phyloP scores from a whole-genome alignment of 768 basidiomycete genomes.

The Stropharia rugosoannulata region DNA sequence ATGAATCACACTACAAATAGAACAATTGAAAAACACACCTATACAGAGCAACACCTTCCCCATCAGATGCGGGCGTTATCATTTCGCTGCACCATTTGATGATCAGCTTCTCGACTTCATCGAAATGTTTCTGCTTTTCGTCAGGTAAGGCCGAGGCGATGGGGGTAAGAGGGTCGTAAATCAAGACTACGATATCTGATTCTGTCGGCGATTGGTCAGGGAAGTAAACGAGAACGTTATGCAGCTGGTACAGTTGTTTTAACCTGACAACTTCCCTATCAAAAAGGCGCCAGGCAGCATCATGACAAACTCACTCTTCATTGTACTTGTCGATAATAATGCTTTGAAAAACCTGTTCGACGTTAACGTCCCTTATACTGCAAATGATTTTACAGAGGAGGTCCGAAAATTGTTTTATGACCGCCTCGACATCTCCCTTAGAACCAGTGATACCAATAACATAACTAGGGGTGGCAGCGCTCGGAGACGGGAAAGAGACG shows the following conservation, averaged over 20 bases:
- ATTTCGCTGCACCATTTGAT: constrained; percentile 78
- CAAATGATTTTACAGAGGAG: constrained; percentile 78
- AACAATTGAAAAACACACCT: constrained; percentile 48
- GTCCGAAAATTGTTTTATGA: constrained; percentile 73
- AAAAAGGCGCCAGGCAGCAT: not conserved
- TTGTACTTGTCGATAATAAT: constrained; percentile 85
- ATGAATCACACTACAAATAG: not conserved
- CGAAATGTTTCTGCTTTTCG: constrained; percentile 75
- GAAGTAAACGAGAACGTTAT: constrained; percentile 85
- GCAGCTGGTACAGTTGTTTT: constrained; percentile 76
- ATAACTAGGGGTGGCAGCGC: constrained; percentile 50
- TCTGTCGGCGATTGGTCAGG: constrained; percentile 79
- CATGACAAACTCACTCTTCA: constrained; percentile 55
- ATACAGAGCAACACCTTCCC: constrained; percentile 80
- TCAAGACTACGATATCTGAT: constrained; percentile 72
- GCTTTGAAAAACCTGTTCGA: constrained; percentile 88
- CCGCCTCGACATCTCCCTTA: constrained; percentile 68
- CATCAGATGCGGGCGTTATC: constrained; percentile 83
- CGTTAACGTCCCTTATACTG: constrained; percentile 67
- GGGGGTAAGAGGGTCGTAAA: constrained; percentile 75
- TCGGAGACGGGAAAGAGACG: constrained; percentile 69
- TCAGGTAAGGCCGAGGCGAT: constrained; percentile 63
- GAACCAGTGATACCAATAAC: constrained; percentile 83
- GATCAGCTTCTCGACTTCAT: constrained; percentile 78
- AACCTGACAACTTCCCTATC: constrained; percentile 43